Percentiles rank a stretch among this genome's conserved stretches.
phyloP scores from a whole-genome alignment of 2,329 filamentous ascomycete genomes.

The Aschersonia sp. region DNA sequence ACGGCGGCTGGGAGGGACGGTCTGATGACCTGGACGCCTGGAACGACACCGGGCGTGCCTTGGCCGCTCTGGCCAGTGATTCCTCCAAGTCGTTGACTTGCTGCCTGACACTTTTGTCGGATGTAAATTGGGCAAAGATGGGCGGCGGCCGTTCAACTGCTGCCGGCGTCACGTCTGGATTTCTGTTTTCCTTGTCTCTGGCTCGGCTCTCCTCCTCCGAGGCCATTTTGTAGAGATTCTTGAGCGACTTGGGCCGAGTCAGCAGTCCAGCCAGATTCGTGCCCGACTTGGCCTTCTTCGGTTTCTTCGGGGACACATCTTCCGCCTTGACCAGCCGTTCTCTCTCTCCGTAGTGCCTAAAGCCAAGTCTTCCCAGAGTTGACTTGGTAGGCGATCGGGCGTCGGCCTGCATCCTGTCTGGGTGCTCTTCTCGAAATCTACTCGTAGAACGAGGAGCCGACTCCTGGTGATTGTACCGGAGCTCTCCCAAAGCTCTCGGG shows the following conservation, averaged over 20 bases:
- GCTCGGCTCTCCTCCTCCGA: slow-evolving; percentile 35
- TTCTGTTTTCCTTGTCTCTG: slow-evolving; percentile 73
- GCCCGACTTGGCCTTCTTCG: slow-evolving; percentile 69
- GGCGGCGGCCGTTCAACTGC: slow-evolving; percentile 37
- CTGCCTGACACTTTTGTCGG: slow-evolving; percentile 8
- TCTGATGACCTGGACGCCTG: slow-evolving; percentile 18
- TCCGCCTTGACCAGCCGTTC: slow-evolving; percentile 21
- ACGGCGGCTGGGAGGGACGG: slow-evolving; percentile 7
- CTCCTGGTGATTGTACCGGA: slow-evolving; percentile 40
- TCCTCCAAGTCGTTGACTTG: not conserved
- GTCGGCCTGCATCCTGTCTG: slow-evolving; percentile 10
- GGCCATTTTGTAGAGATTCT: slow-evolving; percentile 43
- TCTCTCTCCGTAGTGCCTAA: slow-evolving; percentile 26
- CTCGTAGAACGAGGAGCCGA: slow-evolving; percentile 22
- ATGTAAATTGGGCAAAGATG: slow-evolving; percentile 64
- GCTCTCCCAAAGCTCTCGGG: slow-evolving; percentile 36
- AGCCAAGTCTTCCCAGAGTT: slow-evolving; percentile 22
- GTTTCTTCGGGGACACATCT: slow-evolving; percentile 42
- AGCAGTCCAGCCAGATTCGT: slow-evolving; percentile 70
- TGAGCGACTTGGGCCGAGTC: slow-evolving; percentile 59
- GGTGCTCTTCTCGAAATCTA: slow-evolving; percentile 19
- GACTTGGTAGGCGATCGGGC: slow-evolving; percentile 9
- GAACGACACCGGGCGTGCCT: slow-evolving; percentile 36
- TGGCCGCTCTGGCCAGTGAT: slow-evolving; percentile 11
- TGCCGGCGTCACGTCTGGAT: slow-evolving; percentile 27